Evolutionary conservation across 495 filamentous ascomycete genomes (phyloP).

Genomic region (Hypoxylon fragiforme): DNA sequence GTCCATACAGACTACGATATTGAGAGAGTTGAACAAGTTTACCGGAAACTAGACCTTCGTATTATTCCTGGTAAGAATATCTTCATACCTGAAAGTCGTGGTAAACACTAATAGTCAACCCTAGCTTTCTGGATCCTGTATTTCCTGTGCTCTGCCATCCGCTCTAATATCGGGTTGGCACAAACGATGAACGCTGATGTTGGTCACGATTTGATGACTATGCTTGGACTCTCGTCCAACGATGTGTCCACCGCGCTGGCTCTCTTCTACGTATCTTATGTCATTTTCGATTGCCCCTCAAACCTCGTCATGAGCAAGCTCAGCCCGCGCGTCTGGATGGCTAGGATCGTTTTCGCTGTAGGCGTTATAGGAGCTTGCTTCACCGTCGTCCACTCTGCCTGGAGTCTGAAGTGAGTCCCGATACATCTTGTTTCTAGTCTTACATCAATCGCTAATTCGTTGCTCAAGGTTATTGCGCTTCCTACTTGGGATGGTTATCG

Average conservation of each 20-base stretch:
- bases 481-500: slow-evolving; percentile 82
- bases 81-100: neutral
- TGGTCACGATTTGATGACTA: slow-evolving; percentile 68
- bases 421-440: neutral
- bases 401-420: slow-evolving; percentile 76
- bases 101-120: slow-evolving; percentile 16
- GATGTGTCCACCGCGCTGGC: slow-evolving; percentile 82
- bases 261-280: slow-evolving; percentile 89
- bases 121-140: slow-evolving; percentile 88
- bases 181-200: slow-evolving; percentile 81
- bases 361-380: slow-evolving; percentile 83
- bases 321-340: slow-evolving; percentile 90
- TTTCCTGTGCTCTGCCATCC: slow-evolving; percentile 88
- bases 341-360: slow-evolving; percentile 84
- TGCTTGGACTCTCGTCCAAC: slow-evolving; percentile 67
- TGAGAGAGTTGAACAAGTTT: slow-evolving; percentile 64
- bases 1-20: slow-evolving; percentile 50
- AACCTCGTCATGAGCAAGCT: slow-evolving; percentile 87
- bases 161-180: slow-evolving; percentile 86
- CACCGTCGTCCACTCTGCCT: slow-evolving; percentile 75
- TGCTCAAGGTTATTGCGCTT: slow-evolving; percentile 72
- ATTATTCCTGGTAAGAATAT: slow-evolving; percentile 70
- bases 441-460: neutral
- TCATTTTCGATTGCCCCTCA: slow-evolving; percentile 85
- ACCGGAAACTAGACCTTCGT: slow-evolving; percentile 78